A percentile compares a stretch with the other conserved stretches of the same genome.
Conservation (phyloP, 2,329 filamentous ascomycete genomes). For the Botrytis cinerea region DNA sequence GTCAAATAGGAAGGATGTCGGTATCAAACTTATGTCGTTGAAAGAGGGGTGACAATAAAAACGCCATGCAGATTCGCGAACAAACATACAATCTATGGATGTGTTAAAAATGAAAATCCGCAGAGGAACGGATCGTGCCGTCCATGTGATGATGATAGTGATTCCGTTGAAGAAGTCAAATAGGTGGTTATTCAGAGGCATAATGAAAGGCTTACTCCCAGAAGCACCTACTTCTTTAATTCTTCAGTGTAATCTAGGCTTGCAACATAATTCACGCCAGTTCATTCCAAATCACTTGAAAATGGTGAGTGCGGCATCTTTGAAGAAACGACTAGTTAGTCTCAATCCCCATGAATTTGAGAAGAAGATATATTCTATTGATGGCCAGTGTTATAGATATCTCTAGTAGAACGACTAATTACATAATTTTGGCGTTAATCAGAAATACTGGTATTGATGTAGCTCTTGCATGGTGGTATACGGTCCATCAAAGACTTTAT, state of each 20-base stretch:
- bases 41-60: too few relatives aligned
- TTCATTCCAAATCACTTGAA: not conserved
- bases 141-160: not conserved
- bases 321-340: not conserved
- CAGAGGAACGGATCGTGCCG: too few relatives aligned
- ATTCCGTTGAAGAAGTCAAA: not conserved
- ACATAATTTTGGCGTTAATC: not conserved
- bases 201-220: fast-evolving
- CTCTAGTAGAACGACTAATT: not conserved
- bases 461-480: not conserved
- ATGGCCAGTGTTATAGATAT: not conserved
- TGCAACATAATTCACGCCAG: not conserved
- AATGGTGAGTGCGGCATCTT: not conserved
- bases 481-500: not conserved
- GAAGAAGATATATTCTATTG: not conserved
- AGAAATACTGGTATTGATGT: not conserved
- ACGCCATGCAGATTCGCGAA: too few relatives aligned
- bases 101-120: not conserved
- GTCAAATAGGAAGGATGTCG: too few relatives aligned
- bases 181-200: not conserved
- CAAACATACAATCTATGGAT: not conserved
- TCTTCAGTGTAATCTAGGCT: too few relatives aligned
- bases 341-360: too few relatives aligned
- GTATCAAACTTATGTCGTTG: too few relatives aligned
- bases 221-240: not conserved